Evolutionary conservation across 2,329 filamentous ascomycete species (phyloP), one percentile per base, ranked within the genome.

Genomic region (Epicoccum sorghinum): DNA sequence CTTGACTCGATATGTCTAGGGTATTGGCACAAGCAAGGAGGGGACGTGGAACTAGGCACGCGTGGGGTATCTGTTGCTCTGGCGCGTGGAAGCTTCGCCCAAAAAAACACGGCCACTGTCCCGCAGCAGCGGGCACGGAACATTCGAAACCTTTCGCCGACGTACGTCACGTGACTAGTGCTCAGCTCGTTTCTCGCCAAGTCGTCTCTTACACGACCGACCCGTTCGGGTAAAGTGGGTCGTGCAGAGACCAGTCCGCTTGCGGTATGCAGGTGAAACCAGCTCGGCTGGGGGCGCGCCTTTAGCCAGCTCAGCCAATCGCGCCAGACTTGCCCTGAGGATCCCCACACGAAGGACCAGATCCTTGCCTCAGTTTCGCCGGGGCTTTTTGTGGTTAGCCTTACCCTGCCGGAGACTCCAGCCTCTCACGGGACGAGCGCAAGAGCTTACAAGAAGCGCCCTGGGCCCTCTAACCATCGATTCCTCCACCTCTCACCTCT

Each of bases 1-100:
- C 63, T 80, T 87, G 80, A 73, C 52, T 22, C 13, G 29, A 38
- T 9, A 37, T 32, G 41, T 51, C 30, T 57, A 40, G 42, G 46
- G 59, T 52, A 42, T 39, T 53, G 52, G 48, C 50, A 50, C 38
- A 59, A 53, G 47, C 29, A 57, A 61, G 49, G 56, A 44, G 50
- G 57, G 52, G 55, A 58, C 39, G 52, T 62, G 45, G 55, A 55
- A 33, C 48, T 48, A 55, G 51, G 47, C 39, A 56, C 59, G 58
- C 59, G 64, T 62, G 59, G 66, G 68, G 65, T 67, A 68, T 68
- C 61, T 62, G 52, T 51, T 14, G 53, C 47, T 47, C 24, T 52
- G 47, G 52, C 53, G 53, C 44, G 46, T 47, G 36, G 48, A 45
- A 52, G 41, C 50, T 49, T 51, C 47, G 37, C 42, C 43, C 39